phyloP scores from a whole-genome alignment of 495 filamentous ascomycete genomes.

The Polyplosphaeria fusca region DNA sequence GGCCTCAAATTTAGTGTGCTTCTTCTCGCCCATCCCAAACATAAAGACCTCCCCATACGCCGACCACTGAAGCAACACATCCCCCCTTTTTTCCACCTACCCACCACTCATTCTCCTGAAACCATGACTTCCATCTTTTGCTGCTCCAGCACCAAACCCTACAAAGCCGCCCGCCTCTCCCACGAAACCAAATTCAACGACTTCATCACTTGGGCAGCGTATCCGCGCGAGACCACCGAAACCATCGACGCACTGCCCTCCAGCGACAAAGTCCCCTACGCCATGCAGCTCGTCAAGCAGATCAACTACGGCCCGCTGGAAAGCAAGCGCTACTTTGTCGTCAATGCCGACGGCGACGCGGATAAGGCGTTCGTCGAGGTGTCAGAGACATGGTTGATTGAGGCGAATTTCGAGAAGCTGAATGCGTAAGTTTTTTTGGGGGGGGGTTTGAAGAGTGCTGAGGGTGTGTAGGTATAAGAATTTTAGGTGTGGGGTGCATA shows the following conservation, averaged over 20 bases:
- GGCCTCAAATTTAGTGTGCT: too few species aligned
- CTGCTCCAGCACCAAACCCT: conserved; percentile 4
- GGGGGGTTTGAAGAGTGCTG: background rate
- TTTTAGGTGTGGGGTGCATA: conserved; percentile 39
- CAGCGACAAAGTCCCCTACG: conserved; percentile 15
- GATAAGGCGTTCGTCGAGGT: conserved; percentile 35
- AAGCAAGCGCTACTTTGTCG: conserved; percentile 39
- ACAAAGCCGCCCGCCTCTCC: conserved; percentile 8
- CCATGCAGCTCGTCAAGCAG: conserved; percentile 40
- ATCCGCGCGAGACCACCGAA: background rate
- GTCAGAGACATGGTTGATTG: conserved; percentile 35
- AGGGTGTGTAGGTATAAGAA: conserved; percentile 36
- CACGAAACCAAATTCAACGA: conserved; percentile 35
- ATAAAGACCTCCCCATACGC: too few species aligned
- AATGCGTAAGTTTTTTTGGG: conserved; percentile 35
- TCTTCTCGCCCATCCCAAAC: too few species aligned
- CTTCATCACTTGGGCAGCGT: conserved; percentile 35
- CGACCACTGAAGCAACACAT: too few species aligned
- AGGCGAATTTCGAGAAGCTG: conserved; percentile 42
- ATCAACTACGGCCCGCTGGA: conserved; percentile 42
- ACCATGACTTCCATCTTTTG: conserved; percentile 20
- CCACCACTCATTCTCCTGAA: too few species aligned
- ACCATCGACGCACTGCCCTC: background rate
- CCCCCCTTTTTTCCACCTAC: too few species aligned
- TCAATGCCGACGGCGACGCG: conserved; percentile 1